Evolutionary conservation across 176 grass and related monocot genomes (phyloP), one percentile per base, ranked within the genome.

Genomic region (Pharus latifolius): DNA sequence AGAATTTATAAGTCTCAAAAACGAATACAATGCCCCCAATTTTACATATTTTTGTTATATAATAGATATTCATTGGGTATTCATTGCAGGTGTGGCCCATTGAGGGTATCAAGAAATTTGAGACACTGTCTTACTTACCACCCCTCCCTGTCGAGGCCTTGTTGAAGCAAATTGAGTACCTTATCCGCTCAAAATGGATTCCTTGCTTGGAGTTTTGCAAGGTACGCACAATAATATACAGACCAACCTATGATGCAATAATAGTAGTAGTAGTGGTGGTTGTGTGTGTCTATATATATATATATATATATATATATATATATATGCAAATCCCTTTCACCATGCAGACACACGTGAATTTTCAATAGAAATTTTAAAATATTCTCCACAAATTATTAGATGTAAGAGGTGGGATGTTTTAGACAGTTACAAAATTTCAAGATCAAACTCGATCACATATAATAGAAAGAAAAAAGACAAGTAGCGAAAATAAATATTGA

Each of bases 141-240:
- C 46, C 48, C 17, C 67, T 81, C 27, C 17, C 78, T 3, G 3
- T 24, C 8, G 78, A 81, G 11, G 46, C 49, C 2, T 65, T 81
- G 68, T 14, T 81, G 30, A 83, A 77, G 71, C 63, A 83, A 40
- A 70, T 83, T 32, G 80, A 83, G 20, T 82, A 77, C 72, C 72
- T 83, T 27, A 45, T 83, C 55, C 63, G 63, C 43, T 59, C 48
- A 14, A 33, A 52, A 4, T 83, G 80, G 80, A 27, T 83, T 77
- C 63, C 63, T 43, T 83, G 71, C 71, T 70, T 77, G 51, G 72
- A 83, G 54, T 83, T 83, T 72, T 49, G 72, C 71, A 63, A 76
- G 49, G 80, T 75, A 74, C 64, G 37, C 8, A 11, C 22, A 24
- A 49, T 12, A 45, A 15, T 69, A 7, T 46, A 58, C n/a, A n/a